Percentiles rank a stretch among this genome's conserved stretches.
Conservation (phyloP, 768 basidiomycete species). For the Trametes cingulata region DNA sequence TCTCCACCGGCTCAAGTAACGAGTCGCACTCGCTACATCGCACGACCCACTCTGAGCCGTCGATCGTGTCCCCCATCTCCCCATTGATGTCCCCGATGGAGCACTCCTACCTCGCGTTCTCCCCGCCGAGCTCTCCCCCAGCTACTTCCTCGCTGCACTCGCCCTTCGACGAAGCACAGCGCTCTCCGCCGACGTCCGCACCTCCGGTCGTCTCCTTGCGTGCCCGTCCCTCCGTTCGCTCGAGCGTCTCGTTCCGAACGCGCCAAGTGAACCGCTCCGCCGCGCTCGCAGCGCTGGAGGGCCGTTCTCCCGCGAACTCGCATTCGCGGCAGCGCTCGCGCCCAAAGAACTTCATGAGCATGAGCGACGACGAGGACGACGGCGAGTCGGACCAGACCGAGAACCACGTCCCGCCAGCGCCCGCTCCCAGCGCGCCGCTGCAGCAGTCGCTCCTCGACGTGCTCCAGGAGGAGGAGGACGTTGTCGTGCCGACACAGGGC, state of each 20-base stretch:
- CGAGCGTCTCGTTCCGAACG: constrained; percentile 46
- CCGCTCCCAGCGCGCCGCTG: constrained; percentile 1
- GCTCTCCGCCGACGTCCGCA: constrained; percentile 14
- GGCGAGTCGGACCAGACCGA: constrained; percentile 30
- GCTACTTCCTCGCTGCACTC: constrained; percentile 15
- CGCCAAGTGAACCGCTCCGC: constrained; percentile 53
- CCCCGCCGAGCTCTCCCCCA: constrained; percentile 21
- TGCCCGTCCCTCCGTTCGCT: constrained; percentile 29
- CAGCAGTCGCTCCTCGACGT: constrained; percentile 27
- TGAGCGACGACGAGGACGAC: constrained; percentile 65
- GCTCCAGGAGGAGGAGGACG: constrained; percentile 34
- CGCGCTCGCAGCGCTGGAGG: constrained; percentile 67
- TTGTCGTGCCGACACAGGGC: constrained; percentile 16
- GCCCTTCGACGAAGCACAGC: constrained; percentile 1
- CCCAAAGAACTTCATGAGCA: constrained; percentile 62
- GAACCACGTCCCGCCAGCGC: constrained; percentile 32
- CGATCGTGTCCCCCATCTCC: constrained; percentile 24
- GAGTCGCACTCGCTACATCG: constrained; percentile 21
- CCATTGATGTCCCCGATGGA: constrained; percentile 23
- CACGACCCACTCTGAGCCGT: constrained; percentile 27
- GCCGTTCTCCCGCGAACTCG: constrained; percentile 34
- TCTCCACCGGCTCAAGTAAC: constrained; percentile 9
- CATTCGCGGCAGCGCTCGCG: constrained; percentile 13
- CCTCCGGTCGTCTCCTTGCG: constrained; percentile 12
- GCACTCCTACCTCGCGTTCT: constrained; percentile 26